Base-by-base conservation (phyloP, 2,329 filamentous ascomycete genomes). In the Colletotrichum sidae region DNA sequence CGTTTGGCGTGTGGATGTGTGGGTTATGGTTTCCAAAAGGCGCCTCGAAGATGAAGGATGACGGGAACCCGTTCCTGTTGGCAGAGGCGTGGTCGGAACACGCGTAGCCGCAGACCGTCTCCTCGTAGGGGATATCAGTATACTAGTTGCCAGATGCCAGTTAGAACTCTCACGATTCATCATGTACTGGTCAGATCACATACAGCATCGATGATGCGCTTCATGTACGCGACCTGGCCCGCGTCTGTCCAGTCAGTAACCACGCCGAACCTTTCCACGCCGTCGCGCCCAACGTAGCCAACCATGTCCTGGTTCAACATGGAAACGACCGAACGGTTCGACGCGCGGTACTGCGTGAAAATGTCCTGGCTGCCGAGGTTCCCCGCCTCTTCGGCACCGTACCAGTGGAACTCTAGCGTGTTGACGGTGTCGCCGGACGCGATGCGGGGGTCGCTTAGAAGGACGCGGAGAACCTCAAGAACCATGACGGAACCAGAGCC, bases 391-490 rank as follows among this genome's bases (percentile, higher is more conserved):
- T 96, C 92, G 1, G 91, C 92, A 4, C 89, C 90, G 77, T 94
- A 95, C 92, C 92, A 96, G 75, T 95, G 92, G 76, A 95, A 95
- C 78, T 96, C 92, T 64, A 96, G 78, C 0, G 91, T 93, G 76
- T 95, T 94, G 67, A 86, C 79, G 8, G 85, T 88, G 64, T 87
- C 83, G 41, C 90, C 91, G 15, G 83, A 80, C 5, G 86, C 79
- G 60, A 94, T 84, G 46, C 87, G 83, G 8, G 87, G 79, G 41
- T 89, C 87, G 62, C 85, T 84, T 55, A 94, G 82, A 11, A 95
- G 82, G 49, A 92, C 90, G 11, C 91, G 86, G 67, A 96, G 81
- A 2, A 91, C 90, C 74, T 96, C 92, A 1, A 96, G 85, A 58
- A 93, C 94, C 2, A 92, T 95, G 17, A 95, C 89, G 0, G 90